Evolutionary conservation across 208 protist genomes (phyloP).

Genomic region (Spironucleus salmonicida): DNA sequence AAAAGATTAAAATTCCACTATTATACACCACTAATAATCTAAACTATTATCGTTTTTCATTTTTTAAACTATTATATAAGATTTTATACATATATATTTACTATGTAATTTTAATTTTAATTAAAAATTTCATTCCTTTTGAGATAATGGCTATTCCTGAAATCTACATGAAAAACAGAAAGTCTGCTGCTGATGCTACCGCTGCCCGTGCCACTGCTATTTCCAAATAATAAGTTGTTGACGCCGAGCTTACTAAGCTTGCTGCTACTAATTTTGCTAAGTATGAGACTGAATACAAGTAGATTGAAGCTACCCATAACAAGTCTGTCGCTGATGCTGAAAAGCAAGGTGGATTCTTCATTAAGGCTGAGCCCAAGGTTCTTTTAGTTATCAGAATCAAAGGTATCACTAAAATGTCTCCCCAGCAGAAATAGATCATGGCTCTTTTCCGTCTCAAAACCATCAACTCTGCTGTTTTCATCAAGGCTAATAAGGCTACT

Average conservation of each 20-base stretch:
- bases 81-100: too few relatives aligned
- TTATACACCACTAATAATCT: too few relatives aligned
- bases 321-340: constrained; percentile 65
- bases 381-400: constrained; percentile 93
- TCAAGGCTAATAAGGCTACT: constrained; percentile 95
- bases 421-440: constrained; percentile 92
- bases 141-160: constrained; percentile 24
- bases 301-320: constrained; percentile 63
- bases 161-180: background rate
- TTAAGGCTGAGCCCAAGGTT: constrained; percentile 81
- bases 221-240: too few relatives aligned
- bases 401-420: constrained; percentile 88
- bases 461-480: constrained; percentile 97
- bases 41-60: too few relatives aligned
- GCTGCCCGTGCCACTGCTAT: background rate
- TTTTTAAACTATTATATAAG: too few relatives aligned
- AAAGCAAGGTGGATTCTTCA: constrained; percentile 77
- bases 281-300: constrained; percentile 83
- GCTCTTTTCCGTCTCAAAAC: constrained; percentile 66
- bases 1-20: too few relatives aligned
- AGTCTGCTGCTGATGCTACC: too few relatives aligned
- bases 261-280: constrained; percentile 45
- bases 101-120: too few relatives aligned
- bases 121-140: too few relatives aligned
- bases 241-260: too few relatives aligned